Base-by-base conservation (phyloP, 495 filamentous ascomycete species). In the Tuber umbilicatum region DNA sequence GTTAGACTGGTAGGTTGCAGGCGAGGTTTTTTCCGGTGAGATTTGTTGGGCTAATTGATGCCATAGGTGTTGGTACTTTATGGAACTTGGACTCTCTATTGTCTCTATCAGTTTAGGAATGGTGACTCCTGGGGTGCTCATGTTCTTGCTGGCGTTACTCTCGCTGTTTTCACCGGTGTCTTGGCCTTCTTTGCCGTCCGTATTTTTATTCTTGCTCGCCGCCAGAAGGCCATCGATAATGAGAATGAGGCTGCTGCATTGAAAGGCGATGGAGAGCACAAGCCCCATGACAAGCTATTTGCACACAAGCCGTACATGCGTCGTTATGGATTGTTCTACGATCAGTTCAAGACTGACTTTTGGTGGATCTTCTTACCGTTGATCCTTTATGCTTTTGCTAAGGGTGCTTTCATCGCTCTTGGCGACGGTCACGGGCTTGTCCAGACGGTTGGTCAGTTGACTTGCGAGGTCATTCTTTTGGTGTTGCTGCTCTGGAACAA, bases 91-190 rank as follows among this genome's bases (percentile, higher is more conserved):
- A 92, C 93, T 9, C 85, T 99, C 38, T 99, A 97, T 82, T 97
- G 95, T 83, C 87, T 99, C 75, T 98, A 94, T 84, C 94, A 99
- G 82, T 94, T 97, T 81, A 94, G 89, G 5, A 89, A 89, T 47
- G 95, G 95, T 71, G 95, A 99, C 84, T 97, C 94, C 0, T 99
- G 96, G 94, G 95, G 91, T 17, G 94, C 94, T 43, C 95, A 97
- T 82, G 50, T 88, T 2, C 89, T 99, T 47, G 95, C 95, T 14
- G 94, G 86, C 47, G 83, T 97, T 31, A 97, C 94, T 0, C 88
- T 98, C 2, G 87, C 82, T 7, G 69, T 92, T 0, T 98, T 98
- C 83, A 97, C 94, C 0, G 88, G 84, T 23, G 82, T 97, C 47
- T 85, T 99, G 10, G 86, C 82, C 35, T 93, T 90, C 84, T 99